Conservation (phyloP, 169 alveolate species). For the Perkinsus olseni region DNA sequence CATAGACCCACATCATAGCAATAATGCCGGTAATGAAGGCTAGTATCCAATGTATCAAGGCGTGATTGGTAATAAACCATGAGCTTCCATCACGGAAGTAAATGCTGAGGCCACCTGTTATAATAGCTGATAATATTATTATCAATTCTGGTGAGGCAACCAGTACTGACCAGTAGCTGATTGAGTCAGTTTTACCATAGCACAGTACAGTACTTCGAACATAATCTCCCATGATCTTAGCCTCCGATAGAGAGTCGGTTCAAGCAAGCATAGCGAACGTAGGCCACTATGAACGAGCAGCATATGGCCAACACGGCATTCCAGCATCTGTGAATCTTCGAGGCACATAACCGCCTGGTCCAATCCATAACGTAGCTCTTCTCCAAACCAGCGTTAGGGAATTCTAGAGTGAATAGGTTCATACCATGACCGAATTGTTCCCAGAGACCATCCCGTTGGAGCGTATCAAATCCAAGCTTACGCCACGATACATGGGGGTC, state of each 20-base stretch:
- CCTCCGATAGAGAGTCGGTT: not conserved
- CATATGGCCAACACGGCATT: not conserved
- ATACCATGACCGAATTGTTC: not conserved
- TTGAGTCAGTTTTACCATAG: not conserved
- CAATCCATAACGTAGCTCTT: not conserved
- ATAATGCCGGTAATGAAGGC: not conserved
- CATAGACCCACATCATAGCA: not conserved
- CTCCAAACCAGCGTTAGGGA: not conserved
- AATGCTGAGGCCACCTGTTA: not conserved
- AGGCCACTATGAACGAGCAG: not conserved
- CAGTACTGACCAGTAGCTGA: not conserved
- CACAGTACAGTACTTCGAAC: not conserved
- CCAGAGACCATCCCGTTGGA: not conserved
- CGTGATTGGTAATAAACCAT: not conserved
- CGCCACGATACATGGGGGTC: not conserved
- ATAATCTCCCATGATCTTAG: not conserved
- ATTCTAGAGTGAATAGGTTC: not conserved
- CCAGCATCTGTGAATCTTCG: not conserved
- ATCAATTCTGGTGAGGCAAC: not conserved
- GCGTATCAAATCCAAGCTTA: not conserved
- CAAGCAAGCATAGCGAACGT: not conserved
- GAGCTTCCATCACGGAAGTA: not conserved
- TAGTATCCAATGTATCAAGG: not conserved
- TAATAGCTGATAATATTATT: not conserved
- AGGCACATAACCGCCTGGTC: not conserved